phyloP scores from a whole-genome alignment of 2,329 filamentous ascomycete genomes.

The Tolypocladium tundrense region DNA sequence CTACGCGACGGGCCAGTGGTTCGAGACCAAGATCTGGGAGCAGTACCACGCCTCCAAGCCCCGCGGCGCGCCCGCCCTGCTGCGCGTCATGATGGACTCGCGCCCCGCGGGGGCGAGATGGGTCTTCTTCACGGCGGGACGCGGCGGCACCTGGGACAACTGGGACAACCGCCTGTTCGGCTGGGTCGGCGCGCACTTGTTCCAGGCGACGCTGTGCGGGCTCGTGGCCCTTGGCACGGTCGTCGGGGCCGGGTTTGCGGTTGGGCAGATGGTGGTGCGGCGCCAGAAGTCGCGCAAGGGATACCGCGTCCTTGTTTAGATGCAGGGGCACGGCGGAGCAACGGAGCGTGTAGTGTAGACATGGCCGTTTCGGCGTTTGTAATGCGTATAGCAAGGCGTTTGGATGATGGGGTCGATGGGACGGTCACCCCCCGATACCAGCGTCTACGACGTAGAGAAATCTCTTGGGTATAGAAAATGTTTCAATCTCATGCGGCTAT shows the following conservation, averaged over 20 bases:
- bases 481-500: too few relatives aligned
- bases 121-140: constrained; percentile 4
- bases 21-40: constrained; percentile 4
- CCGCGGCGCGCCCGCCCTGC: neutral
- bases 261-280: neutral
- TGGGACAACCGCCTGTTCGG: constrained; percentile 3
- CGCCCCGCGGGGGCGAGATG: constrained; percentile 3
- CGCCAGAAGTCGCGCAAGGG: neutral
- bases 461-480: neutral
- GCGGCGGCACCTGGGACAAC: constrained; percentile 4
- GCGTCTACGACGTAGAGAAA: neutral
- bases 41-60: constrained; percentile 2
- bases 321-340: neutral
- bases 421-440: neutral
- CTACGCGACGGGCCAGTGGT: constrained; percentile 5
- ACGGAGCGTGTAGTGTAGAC: neutral
- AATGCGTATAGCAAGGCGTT: neutral
- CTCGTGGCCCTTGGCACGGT: neutral
- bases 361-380: neutral
- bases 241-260: neutral
- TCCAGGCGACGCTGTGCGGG: neutral
- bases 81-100: constrained; percentile 6
- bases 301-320: neutral
- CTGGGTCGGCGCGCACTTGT: constrained; percentile 1
- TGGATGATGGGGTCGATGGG: neutral